Conservation (phyloP, 345 rosid genomes). For the Angophora floribunda region DNA sequence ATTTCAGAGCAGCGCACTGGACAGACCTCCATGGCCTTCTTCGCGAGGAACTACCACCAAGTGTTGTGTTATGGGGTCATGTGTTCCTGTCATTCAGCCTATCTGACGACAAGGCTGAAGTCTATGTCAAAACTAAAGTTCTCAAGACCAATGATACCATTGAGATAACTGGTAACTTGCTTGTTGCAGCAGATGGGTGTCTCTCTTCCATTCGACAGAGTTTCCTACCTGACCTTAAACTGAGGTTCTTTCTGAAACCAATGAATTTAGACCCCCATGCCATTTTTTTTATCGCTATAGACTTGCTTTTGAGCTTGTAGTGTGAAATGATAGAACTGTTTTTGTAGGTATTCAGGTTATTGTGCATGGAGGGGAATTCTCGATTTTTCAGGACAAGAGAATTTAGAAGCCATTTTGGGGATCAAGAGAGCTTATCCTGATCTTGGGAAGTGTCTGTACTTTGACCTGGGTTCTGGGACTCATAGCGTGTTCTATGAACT, state of each 20-base stretch:
- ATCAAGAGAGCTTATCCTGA: conserved; percentile 47
- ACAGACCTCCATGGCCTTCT: conserved; percentile 60
- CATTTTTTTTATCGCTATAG: not conserved
- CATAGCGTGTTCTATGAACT: conserved; percentile 61
- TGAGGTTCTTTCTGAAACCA: conserved; percentile 36
- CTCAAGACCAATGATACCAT: conserved; percentile 28
- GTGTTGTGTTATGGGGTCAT: conserved; percentile 59
- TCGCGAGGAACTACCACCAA: conserved; percentile 26
- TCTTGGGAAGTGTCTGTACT: conserved; percentile 65
- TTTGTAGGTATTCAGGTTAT: conserved; percentile 66
- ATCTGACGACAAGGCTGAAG: conserved; percentile 29
- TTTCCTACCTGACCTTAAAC: conserved; percentile 47
- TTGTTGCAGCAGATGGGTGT: conserved; percentile 80
- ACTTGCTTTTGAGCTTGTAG: not conserved
- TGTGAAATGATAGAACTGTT: not conserved
- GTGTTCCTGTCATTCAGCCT: conserved; percentile 36
- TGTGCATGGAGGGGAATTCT: conserved; percentile 86
- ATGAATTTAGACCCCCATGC: not conserved
- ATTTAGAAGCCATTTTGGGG: conserved; percentile 28
- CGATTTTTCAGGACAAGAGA: conserved; percentile 46
- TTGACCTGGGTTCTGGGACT: conserved; percentile 32
- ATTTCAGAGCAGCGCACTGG: conserved; percentile 82
- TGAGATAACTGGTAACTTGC: conserved; percentile 52
- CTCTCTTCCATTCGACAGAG: conserved; percentile 51
- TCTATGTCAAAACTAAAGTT: conserved; percentile 38